phyloP scores from a whole-genome alignment of 2,329 filamentous ascomycete species.

The Fusarium sp. region DNA sequence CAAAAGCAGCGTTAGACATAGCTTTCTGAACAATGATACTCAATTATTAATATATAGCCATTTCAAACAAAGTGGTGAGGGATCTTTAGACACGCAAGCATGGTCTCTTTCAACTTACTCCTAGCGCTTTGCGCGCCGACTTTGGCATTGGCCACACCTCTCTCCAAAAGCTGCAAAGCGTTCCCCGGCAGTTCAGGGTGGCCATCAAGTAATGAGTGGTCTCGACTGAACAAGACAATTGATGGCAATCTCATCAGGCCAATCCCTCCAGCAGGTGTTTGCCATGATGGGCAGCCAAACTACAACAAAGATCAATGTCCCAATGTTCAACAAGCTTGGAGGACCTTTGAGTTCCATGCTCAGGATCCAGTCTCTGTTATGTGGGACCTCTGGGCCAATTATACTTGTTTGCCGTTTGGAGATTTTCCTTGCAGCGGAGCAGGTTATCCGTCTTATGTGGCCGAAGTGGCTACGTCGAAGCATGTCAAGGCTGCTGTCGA shows the following conservation, averaged over 20 bases:
- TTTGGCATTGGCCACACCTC: background rate
- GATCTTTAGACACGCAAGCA: background rate
- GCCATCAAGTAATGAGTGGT: conserved; percentile 6
- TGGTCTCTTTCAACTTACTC: background rate
- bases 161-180: conserved; percentile 8
- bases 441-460: conserved; percentile 40
- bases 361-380: conserved; percentile 25
- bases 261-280: conserved; percentile 4
- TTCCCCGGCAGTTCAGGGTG: background rate
- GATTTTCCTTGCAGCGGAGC: conserved; percentile 44
- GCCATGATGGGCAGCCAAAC: conserved; percentile 8
- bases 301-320: conserved; percentile 9
- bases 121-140: background rate
- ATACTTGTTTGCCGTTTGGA: conserved; percentile 57
- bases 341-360: conserved; percentile 19
- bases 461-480: conserved; percentile 38
- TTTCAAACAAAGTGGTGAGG: background rate
- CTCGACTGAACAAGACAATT: conserved; percentile 1
- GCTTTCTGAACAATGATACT: background rate
- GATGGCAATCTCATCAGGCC: conserved; percentile 4
- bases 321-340: conserved; percentile 12
- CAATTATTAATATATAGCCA: background rate
- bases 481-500: conserved; percentile 34
- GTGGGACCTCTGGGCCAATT: conserved; percentile 57
- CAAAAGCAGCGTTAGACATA: background rate